phyloP scores from a whole-genome alignment of 495 filamentous ascomycete genomes.

The Clohesyomyces aquaticus region DNA sequence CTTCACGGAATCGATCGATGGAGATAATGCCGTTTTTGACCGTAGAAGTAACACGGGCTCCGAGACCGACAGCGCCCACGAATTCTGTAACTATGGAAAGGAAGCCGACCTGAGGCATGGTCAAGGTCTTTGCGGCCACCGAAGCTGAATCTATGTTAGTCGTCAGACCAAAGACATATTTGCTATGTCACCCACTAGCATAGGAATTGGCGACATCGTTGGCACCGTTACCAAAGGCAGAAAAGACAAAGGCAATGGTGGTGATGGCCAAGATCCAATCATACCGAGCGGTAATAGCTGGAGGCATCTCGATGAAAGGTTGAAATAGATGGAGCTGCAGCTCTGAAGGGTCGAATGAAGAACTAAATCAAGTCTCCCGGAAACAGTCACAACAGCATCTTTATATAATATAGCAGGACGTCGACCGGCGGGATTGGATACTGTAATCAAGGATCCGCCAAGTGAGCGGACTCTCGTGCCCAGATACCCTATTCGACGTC shows the following conservation, averaged over 20 bases:
- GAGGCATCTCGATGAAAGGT: background rate
- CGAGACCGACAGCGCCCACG: conserved; percentile 65
- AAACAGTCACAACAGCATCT: background rate
- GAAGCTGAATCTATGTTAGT: conserved; percentile 16
- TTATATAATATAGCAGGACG: background rate
- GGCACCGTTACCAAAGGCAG: conserved; percentile 52
- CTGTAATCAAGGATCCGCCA: background rate
- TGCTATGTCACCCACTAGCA: no score
- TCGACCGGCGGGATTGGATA: no score
- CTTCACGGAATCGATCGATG: conserved; percentile 52
- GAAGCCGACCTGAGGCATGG: conserved; percentile 38
- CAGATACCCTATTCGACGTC: background rate
- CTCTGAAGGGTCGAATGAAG: background rate
- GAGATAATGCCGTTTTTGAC: conserved; percentile 69
- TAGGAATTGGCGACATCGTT: conserved; percentile 46
- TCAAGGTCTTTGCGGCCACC: conserved; percentile 39
- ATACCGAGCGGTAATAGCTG: conserved; percentile 38
- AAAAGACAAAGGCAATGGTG: conserved; percentile 52
- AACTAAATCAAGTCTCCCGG: background rate
- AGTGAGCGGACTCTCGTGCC: background rate
- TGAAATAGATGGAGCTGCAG: background rate
- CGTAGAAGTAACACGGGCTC: conserved; percentile 65
- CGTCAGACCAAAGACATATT: background rate
- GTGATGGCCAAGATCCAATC: conserved; percentile 57
- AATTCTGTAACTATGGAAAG: conserved; percentile 55